A percentile compares a stretch with the other conserved stretches of the same genome.
Conservation (phyloP, 1,139 yeast genomes). For the Hyphopichia burtonii region DNA sequence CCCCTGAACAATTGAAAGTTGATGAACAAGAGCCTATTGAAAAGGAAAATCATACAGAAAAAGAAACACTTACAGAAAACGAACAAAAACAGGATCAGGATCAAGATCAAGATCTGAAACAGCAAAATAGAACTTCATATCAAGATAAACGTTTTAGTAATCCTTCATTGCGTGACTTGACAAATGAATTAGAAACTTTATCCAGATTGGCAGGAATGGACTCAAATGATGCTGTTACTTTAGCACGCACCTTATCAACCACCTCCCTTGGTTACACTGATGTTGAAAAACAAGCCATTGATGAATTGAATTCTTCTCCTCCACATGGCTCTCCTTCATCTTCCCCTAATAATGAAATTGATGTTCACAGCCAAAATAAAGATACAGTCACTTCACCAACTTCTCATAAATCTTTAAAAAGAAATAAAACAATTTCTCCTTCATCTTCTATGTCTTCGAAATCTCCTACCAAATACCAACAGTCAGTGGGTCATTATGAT, state of each 20-base stretch:
- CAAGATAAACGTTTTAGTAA: slow-evolving; percentile 24
- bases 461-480: slow-evolving; percentile 3
- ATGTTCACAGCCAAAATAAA: slow-evolving; percentile 9
- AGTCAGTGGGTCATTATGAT: background rate
- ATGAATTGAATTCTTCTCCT: slow-evolving; percentile 31
- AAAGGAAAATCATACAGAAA: too few species aligned
- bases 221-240: slow-evolving; percentile 69
- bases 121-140: slow-evolving; percentile 3
- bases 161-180: slow-evolving; percentile 66
- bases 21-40: slow-evolving; percentile 3
- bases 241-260: slow-evolving; percentile 69
- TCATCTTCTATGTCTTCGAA: slow-evolving; percentile 2
- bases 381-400: slow-evolving; percentile 18
- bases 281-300: slow-evolving; percentile 48
- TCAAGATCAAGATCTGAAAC: slow-evolving; percentile 8
- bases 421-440: background rate
- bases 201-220: slow-evolving; percentile 73
- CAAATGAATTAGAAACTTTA: slow-evolving; percentile 63
- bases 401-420: slow-evolving; percentile 12
- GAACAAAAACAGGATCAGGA: slow-evolving; percentile 7
- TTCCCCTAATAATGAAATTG: slow-evolving; percentile 5
- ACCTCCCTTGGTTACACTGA: slow-evolving; percentile 58
- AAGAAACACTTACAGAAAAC: too few species aligned
- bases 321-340: slow-evolving; percentile 18
- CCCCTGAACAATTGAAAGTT: slow-evolving; percentile 3